These are phyloP conservation scores for Corylus heterophylla DNA, from an alignment of 306 rosid species.

Conservation along the genomic window DNA sequence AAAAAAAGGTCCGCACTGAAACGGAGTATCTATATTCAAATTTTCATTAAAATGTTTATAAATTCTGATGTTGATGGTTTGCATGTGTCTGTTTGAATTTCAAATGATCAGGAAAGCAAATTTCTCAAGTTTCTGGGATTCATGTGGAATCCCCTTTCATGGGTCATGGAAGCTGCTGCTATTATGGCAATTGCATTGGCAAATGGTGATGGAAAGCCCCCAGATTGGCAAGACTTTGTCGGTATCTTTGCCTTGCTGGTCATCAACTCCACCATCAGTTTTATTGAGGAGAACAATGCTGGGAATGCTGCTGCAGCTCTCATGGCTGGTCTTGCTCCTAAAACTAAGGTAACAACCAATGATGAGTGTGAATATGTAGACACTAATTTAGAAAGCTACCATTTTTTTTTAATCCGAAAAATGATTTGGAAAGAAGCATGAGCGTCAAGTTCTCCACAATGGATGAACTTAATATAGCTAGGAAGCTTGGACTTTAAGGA, in stretches of 20 bases:
- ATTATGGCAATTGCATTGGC: constrained; percentile 96
- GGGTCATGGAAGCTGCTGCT: constrained; percentile 99
- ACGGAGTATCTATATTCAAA: neutral
- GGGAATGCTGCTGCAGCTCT: constrained; percentile 99
- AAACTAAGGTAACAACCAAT: constrained; percentile 66
- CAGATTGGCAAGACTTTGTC: constrained; percentile 97
- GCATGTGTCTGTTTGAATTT: constrained; percentile 9
- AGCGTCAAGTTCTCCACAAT: neutral
- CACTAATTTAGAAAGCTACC: neutral
- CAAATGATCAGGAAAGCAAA: constrained; percentile 79
- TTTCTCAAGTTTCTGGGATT: constrained; percentile 92
- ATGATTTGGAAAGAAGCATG: neutral
- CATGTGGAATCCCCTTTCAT: constrained; percentile 99
- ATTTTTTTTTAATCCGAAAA: neutral
- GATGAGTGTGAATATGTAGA: neutral
- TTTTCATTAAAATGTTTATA: neutral
- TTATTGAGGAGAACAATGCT: constrained; percentile 96
- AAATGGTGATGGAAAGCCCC: constrained; percentile 81
- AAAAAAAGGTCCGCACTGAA: constrained; percentile 68
- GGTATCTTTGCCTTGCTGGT: constrained; percentile 79
- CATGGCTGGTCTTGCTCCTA: constrained; percentile 99
- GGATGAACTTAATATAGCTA: neutral
- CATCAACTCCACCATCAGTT: constrained; percentile 97
- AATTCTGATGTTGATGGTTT: constrained; percentile 30
- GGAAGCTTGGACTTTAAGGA: neutral